Conservation (phyloP, 2,329 filamentous ascomycete genomes). For the Macroventuria anomochaeta region DNA sequence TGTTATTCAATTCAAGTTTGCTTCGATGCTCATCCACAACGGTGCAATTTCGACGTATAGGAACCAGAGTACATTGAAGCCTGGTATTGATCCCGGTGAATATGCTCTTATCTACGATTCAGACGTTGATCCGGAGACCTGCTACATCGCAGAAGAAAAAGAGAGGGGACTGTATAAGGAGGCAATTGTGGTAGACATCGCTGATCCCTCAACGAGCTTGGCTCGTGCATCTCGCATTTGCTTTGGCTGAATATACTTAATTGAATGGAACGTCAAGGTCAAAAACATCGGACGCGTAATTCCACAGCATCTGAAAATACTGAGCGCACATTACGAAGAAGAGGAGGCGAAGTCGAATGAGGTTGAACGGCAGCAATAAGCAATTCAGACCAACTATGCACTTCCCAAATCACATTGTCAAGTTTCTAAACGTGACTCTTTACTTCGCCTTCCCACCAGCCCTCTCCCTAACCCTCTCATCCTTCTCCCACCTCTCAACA, state of each 20-base stretch:
- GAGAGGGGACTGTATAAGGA: constrained; percentile 46
- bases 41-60: constrained; percentile 53
- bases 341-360: neutral
- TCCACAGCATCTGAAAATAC: neutral
- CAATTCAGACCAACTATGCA: no score
- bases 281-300: constrained; percentile 47
- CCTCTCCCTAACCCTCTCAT: constrained; percentile 41
- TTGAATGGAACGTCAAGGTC: constrained; percentile 54
- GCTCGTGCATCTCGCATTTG: constrained; percentile 22
- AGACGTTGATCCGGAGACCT: constrained; percentile 12
- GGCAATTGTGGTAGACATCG: constrained; percentile 46
- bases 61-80: constrained; percentile 45
- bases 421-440: no score
- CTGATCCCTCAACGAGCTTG: neutral
- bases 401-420: no score
- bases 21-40: constrained; percentile 8
- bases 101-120: constrained; percentile 50
- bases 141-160: constrained; percentile 30
- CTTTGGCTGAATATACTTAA: constrained; percentile 48
- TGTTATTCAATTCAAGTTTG: no score
- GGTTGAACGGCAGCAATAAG: no score
- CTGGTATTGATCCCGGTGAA: constrained; percentile 41
- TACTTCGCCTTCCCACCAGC: constrained; percentile 39
- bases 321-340: neutral
- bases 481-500: constrained; percentile 39